Evolutionary conservation across 805 yeast species (phyloP).

Genomic region (Ogataea wickerhamii): DNA sequence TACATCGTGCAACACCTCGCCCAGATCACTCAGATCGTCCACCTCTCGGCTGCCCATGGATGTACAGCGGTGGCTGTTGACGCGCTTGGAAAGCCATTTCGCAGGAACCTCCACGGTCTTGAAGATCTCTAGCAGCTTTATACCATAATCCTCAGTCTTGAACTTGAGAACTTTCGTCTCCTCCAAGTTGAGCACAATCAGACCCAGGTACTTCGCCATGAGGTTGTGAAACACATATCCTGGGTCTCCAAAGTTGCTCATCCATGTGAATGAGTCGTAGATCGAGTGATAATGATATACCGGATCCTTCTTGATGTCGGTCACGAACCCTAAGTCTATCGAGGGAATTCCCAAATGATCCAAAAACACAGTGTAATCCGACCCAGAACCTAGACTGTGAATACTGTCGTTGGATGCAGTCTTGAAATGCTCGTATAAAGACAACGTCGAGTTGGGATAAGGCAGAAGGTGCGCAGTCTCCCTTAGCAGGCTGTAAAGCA

Average conservation of each 20-base stretch:
- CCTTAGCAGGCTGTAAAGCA: slow-evolving; percentile 45
- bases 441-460: slow-evolving; percentile 39
- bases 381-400: slow-evolving; percentile 59
- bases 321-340: slow-evolving; percentile 53
- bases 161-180: slow-evolving; percentile 47
- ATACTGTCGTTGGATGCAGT: slow-evolving; percentile 33
- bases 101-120: slow-evolving; percentile 27
- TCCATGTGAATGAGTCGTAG: slow-evolving; percentile 72
- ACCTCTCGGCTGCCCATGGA: not conserved
- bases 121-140: slow-evolving; percentile 48
- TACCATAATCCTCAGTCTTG: slow-evolving; percentile 46
- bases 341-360: slow-evolving; percentile 61
- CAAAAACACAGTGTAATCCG: slow-evolving; percentile 62
- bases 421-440: slow-evolving; percentile 37
- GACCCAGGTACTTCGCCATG: slow-evolving; percentile 50
- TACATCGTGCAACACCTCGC: slow-evolving; percentile 29
- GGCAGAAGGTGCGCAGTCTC: slow-evolving; percentile 41
- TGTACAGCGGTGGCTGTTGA: not conserved
- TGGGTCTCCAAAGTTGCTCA: slow-evolving; percentile 60
- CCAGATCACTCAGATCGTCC: not conserved
- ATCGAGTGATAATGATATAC: slow-evolving; percentile 75
- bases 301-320: slow-evolving; percentile 42
- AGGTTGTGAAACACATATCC: slow-evolving; percentile 57
- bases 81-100: slow-evolving; percentile 21
- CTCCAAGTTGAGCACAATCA: slow-evolving; percentile 43